Conservation (phyloP, 805 yeast genomes). For the Yueomyces sp. region DNA sequence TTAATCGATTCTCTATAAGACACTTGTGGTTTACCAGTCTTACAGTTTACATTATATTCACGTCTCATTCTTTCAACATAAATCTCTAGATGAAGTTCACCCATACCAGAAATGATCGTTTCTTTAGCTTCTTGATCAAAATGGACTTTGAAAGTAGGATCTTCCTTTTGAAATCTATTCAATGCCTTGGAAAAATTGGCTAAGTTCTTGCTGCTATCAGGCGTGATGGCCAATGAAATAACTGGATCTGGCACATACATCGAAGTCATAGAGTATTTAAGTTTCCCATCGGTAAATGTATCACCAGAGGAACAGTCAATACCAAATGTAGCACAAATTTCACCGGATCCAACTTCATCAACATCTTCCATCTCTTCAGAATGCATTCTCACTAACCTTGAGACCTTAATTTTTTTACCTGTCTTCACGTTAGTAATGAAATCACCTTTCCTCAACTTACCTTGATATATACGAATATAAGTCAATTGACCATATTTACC, state of each 20-base stretch:
- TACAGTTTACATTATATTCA: constrained; percentile 91
- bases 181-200: constrained; percentile 92
- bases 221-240: constrained; percentile 80
- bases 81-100: constrained; percentile 92
- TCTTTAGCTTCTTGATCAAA: constrained; percentile 90
- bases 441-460: constrained; percentile 80
- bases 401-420: constrained; percentile 85
- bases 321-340: constrained; percentile 98
- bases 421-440: constrained; percentile 80
- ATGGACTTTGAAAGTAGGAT: constrained; percentile 92
- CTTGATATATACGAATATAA: constrained; percentile 94
- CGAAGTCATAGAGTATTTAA: constrained; percentile 82
- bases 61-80: constrained; percentile 97
- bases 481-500: constrained; percentile 97
- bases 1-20: constrained; percentile 92
- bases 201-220: constrained; percentile 65
- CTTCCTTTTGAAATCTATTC: constrained; percentile 96
- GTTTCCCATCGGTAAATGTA: constrained; percentile 78
- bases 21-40: constrained; percentile 95
- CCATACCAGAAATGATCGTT: constrained; percentile 88
- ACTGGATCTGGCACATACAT: constrained; percentile 99
- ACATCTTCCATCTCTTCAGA: constrained; percentile 98
- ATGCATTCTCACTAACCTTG: constrained; percentile 96
- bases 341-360: constrained; percentile 92
- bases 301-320: constrained; percentile 98